These are phyloP conservation scores for Arthrobotrys megalospora DNA, from an alignment of 2,329 filamentous ascomycete species.

Conservation along the genomic window DNA sequence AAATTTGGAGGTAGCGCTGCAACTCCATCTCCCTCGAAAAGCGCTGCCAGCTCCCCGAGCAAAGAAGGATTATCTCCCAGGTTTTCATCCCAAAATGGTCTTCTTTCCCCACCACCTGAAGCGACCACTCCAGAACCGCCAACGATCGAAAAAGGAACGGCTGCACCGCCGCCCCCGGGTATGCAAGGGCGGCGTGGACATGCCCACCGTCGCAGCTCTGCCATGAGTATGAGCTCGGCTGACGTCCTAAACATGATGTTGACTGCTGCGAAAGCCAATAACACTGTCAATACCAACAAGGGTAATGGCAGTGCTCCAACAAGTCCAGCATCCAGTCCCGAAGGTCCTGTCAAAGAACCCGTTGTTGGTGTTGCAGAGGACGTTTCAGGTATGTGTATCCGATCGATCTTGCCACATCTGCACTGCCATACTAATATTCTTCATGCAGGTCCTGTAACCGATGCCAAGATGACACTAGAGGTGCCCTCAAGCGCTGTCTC, in stretches of 20 bases:
- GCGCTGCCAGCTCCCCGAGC: conserved; percentile 28
- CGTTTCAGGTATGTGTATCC: conserved; percentile 47
- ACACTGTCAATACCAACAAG: conserved; percentile 42
- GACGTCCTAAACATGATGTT: conserved; percentile 60
- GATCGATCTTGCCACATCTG: conserved; percentile 43
- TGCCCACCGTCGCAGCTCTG: conserved; percentile 58
- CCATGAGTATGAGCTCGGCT: conserved; percentile 58
- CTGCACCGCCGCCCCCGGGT: conserved; percentile 57
- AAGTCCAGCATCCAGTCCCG: conserved; percentile 44
- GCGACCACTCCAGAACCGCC: conserved; percentile 24
- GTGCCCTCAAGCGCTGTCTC: conserved; percentile 39
- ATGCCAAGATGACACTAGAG: conserved; percentile 40
- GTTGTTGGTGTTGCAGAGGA: conserved; percentile 44
- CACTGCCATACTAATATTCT: conserved; percentile 54
- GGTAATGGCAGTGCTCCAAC: conserved; percentile 51
- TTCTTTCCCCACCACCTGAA: conserved; percentile 58
- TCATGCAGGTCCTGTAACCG: conserved; percentile 45
- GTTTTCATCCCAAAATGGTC: conserved; percentile 53
- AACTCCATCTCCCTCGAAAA: conserved; percentile 41
- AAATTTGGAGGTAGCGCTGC: conserved; percentile 41
- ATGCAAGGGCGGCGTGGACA: conserved; percentile 54
- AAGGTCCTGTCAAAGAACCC: conserved; percentile 45
- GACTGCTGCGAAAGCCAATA: conserved; percentile 59
- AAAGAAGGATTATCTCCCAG: conserved; percentile 47
- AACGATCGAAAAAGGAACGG: conserved; percentile 43